These are phyloP conservation scores for Blastomyces silverae DNA, from an alignment of 2,329 filamentous ascomycete species.

Conservation along the genomic window DNA sequence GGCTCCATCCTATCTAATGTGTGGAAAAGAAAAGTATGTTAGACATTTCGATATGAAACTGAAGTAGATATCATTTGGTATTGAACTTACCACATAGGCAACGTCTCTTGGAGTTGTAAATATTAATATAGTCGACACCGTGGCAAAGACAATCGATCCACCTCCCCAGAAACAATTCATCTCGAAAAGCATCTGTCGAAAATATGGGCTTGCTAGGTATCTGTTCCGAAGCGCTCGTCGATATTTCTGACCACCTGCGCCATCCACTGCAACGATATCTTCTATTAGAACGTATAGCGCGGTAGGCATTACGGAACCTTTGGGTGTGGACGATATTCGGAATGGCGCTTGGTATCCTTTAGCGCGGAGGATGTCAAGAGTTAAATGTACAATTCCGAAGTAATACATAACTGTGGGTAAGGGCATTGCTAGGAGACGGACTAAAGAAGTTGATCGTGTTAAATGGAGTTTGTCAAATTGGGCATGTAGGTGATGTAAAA, in stretches of 20 bases:
- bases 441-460: conserved; percentile 23
- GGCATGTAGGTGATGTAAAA: not conserved
- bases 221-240: conserved; percentile 46
- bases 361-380: conserved; percentile 39
- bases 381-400: conserved; percentile 39
- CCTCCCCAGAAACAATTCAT: conserved; percentile 54
- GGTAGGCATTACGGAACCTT: conserved; percentile 53
- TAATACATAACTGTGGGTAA: conserved; percentile 44
- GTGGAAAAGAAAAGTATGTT: not conserved
- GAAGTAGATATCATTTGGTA: not conserved
- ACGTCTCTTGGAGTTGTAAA: conserved; percentile 45
- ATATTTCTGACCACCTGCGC: conserved; percentile 51
- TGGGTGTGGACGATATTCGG: conserved; percentile 57
- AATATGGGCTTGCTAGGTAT: conserved; percentile 50
- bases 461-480: conserved; percentile 11
- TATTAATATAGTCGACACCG: conserved; percentile 44
- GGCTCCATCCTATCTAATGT: conserved; percentile 37
- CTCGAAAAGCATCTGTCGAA: conserved; percentile 48
- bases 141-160: conserved; percentile 44
- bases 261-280: conserved; percentile 62
- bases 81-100: conserved; percentile 41
- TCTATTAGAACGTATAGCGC: conserved; percentile 60
- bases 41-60: not conserved
- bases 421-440: conserved; percentile 41
- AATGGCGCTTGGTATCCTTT: conserved; percentile 49